Evolutionary conservation across 345 rosid genomes (phyloP).

Genomic region (thale cress (Arabidopsis thaliana)): TAIR10.1 NC_003070.9:2097501-2098000

Average conservation of each 20-base stretch:
- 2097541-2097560: constrained; percentile 8
- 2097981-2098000: constrained; percentile 38
- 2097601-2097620: constrained; percentile 22
- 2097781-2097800: constrained; percentile 24
- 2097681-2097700: constrained; percentile 18
- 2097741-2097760: not conserved
- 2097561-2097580: constrained; percentile 15
- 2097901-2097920: constrained; percentile 78
- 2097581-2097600: constrained; percentile 16
- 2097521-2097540: constrained; percentile 2
- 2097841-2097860: constrained; percentile 49
- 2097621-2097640: not conserved
- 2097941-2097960: constrained; percentile 61
- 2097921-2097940: constrained; percentile 54
- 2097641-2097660: not conserved
- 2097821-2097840: not conserved
- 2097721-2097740: not conserved
- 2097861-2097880: constrained; percentile 69
- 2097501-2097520: not conserved
- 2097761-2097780: constrained; percentile 17
- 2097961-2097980: constrained; percentile 39
- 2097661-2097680: constrained; percentile 3
- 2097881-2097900: constrained; percentile 90
- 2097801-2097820: constrained; percentile 29
- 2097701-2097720: constrained; percentile 19